Conservation (phyloP, 1,284 basidiomycete species). For the Mrakiaceae sp. region DNA sequence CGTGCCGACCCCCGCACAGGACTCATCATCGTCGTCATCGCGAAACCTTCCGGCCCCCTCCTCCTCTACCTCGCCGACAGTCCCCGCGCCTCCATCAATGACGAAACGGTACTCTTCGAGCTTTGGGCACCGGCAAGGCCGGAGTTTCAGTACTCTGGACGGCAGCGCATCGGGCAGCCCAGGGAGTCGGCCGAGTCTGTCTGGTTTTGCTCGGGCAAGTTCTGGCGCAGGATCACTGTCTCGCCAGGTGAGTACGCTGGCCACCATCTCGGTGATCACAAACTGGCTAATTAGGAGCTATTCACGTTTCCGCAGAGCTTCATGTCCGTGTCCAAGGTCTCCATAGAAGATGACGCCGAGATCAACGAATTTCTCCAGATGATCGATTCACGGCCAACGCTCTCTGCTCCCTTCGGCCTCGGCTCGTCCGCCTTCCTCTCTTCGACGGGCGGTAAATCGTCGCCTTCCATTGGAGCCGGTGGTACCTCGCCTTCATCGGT, state of each 20-base stretch:
- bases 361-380: conserved; percentile 5
- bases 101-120: conserved; percentile 10
- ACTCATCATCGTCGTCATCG: neutral
- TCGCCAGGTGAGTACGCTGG: too few relatives aligned
- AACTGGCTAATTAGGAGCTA: too few relatives aligned
- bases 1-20: neutral
- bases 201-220: too few relatives aligned
- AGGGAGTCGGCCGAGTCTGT: too few relatives aligned
- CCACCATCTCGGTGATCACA: too few relatives aligned
- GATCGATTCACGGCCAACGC: conserved; percentile 8
- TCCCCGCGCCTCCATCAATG: conserved; percentile 4
- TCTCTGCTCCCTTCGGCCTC: conserved; percentile 2
- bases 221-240: too few relatives aligned
- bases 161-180: too few relatives aligned
- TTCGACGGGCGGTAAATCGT: neutral
- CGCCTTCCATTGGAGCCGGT: neutral
- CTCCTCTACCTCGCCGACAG: conserved; percentile 1
- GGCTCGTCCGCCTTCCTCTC: conserved; percentile 9
- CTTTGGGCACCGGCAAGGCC: conserved; percentile 7
- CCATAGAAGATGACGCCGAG: conserved; percentile 9
- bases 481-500: neutral
- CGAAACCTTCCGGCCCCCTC: neutral
- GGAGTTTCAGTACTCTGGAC: conserved; percentile 6
- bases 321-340: neutral
- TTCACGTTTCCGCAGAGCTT: neutral